A percentile compares a stretch with the other conserved stretches of the same genome.
Conservation (phyloP, 129 eudicot species). For the Artemisia annua region DNA sequence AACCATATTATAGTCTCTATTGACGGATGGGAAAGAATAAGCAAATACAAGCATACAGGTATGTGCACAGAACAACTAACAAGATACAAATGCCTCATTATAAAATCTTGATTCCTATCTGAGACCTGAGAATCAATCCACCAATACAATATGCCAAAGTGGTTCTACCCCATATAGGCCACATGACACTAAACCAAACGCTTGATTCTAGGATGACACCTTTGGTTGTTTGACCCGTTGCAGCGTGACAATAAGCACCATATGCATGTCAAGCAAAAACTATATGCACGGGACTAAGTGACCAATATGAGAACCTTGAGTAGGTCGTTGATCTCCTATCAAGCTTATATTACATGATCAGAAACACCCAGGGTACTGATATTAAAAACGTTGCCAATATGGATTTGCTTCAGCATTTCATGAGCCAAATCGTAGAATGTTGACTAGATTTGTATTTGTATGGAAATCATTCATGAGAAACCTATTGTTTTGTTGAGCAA, state of each 20-base stretch:
- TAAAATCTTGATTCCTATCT: conserved; percentile 10
- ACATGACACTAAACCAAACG: not conserved
- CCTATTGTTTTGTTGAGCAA: conserved; percentile 75
- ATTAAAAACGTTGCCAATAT: not conserved
- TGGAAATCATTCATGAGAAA: conserved; percentile 38
- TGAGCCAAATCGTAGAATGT: not conserved
- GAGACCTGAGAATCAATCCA: conserved; percentile 15
- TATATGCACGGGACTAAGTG: not conserved
- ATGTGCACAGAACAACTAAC: not conserved
- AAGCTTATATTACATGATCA: conserved; percentile 7
- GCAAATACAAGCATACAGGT: too few species aligned
- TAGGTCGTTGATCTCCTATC: not conserved
- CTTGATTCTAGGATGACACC: conserved; percentile 20
- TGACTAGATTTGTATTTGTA: conserved; percentile 6
- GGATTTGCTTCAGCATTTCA: conserved; percentile 5
- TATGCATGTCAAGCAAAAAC: not conserved
- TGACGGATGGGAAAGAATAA: too few species aligned
- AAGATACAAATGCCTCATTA: conserved; percentile 11
- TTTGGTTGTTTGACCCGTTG: not conserved
- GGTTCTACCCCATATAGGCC: conserved; percentile 10
- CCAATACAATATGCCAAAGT: conserved; percentile 19
- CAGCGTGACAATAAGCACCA: conserved; percentile 15
- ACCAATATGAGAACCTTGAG: not conserved
- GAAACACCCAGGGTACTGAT: conserved; percentile 5
- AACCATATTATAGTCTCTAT: too few species aligned